Evolutionary conservation across 495 filamentous ascomycete genomes (phyloP).

Genomic region (Hyaloscypha variabilis): DNA sequence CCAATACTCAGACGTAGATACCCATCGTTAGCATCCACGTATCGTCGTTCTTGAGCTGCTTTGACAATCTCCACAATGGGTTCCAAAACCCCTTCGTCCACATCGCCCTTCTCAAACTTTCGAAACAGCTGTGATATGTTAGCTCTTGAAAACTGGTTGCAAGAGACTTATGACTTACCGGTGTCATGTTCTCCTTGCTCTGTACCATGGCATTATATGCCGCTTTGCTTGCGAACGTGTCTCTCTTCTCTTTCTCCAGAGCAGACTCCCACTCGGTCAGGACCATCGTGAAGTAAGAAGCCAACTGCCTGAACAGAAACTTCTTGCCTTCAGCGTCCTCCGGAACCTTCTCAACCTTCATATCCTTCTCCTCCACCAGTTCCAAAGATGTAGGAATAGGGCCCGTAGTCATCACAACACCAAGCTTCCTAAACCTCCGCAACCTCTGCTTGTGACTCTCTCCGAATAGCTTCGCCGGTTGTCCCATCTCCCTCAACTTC

Average conservation of each 20-base stretch:
- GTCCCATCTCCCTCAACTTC: slow-evolving; percentile 68
- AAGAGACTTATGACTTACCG: slow-evolving; percentile 39
- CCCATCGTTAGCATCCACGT: slow-evolving; percentile 96
- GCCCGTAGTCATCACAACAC: slow-evolving; percentile 45
- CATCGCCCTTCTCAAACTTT: slow-evolving; percentile 77
- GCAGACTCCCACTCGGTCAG: slow-evolving; percentile 84
- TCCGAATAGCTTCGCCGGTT: slow-evolving; percentile 80
- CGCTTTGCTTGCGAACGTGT: slow-evolving; percentile 74
- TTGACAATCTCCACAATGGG: slow-evolving; percentile 92
- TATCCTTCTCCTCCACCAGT: slow-evolving; percentile 78
- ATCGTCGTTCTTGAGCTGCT: slow-evolving; percentile 84
- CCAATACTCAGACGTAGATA: slow-evolving; percentile 93
- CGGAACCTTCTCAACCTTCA: slow-evolving; percentile 76
- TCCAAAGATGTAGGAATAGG: slow-evolving; percentile 70
- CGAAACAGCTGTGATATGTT: slow-evolving; percentile 65
- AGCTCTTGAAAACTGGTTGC: slow-evolving; percentile 6
- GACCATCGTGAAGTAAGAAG: slow-evolving; percentile 92
- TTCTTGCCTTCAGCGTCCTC: slow-evolving; percentile 56
- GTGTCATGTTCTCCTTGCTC: slow-evolving; percentile 81
- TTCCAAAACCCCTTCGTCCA: slow-evolving; percentile 77
- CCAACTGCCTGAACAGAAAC: slow-evolving; percentile 83
- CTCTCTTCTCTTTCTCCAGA: slow-evolving; percentile 66
- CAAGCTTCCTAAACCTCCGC: slow-evolving; percentile 66
- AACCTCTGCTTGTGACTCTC: slow-evolving; percentile 74
- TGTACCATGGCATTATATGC: slow-evolving; percentile 80